Evolutionary conservation across 2,329 filamentous ascomycete genomes (phyloP).

Genomic region (Penicillium occitanis): DNA sequence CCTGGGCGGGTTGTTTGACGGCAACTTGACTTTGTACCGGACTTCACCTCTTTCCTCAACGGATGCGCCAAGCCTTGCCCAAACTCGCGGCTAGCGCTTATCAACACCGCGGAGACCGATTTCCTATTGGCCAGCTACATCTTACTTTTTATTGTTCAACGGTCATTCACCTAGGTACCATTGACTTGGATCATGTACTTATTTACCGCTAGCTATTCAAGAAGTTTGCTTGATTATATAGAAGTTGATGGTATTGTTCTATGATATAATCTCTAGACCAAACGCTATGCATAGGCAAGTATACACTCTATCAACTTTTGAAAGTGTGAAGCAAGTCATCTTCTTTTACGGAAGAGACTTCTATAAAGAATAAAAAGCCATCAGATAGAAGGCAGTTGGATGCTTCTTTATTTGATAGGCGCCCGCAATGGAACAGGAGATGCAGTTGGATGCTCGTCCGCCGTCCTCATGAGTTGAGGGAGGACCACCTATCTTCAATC

Average conservation of each 20-base stretch:
- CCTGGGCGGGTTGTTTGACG: background rate
- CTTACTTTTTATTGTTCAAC: background rate
- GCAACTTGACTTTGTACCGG: background rate
- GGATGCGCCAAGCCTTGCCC: constrained; percentile 15
- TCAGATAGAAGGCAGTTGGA: constrained; percentile 43
- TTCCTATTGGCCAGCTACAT: constrained; percentile 7
- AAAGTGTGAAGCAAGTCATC: background rate
- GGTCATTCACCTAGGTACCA: too few relatives aligned
- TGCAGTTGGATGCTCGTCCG: constrained; percentile 44
- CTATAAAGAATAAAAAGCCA: background rate
- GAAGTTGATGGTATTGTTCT: background rate
- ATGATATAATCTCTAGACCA: background rate
- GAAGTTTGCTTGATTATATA: background rate
- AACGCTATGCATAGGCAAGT: background rate
- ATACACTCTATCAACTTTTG: background rate
- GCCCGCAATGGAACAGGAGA: constrained; percentile 38
- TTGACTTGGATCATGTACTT: background rate
- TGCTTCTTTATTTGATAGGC: constrained; percentile 37
- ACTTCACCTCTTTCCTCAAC: constrained; percentile 11
- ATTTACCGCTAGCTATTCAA: background rate
- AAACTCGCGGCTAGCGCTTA: constrained; percentile 20
- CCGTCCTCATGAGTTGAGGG: constrained; percentile 35
- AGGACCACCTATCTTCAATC: constrained; percentile 20
- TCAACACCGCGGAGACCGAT: background rate
- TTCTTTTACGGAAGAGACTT: background rate